Base-by-base conservation (phyloP, 2,329 filamentous ascomycete genomes). In the Diatrype stigma region DNA sequence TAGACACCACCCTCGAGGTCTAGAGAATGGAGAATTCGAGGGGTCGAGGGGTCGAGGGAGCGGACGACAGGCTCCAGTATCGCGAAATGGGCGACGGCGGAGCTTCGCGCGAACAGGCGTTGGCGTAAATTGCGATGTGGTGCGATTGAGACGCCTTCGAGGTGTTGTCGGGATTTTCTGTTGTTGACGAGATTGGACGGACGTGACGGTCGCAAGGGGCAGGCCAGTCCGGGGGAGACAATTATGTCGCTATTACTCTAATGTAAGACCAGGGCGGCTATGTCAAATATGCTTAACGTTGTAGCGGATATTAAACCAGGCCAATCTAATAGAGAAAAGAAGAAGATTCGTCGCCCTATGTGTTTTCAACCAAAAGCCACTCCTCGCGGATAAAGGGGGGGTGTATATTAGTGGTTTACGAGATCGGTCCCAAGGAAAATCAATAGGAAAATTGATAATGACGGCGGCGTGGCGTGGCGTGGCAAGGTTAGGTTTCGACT, bases 1-100 rank as follows among this genome's bases (percentile, higher is more conserved):
- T 67, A 58, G 60, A 63, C 67, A 72, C 73, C 72, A 73, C 70
- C 70, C 65, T 53, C 47, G 50, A 49, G n/a, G 16, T 37, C 12
- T 16, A 37, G 34, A 37, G n/a, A 37, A 37, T 17, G n/a, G n/a
- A 37, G 16, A 37, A 37, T 37, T 16, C 34, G 14, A 52, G n/a
- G n/a, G n/a, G n/a, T n/a, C n/a, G n/a, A n/a, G n/a, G 34, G 34
- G 34, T n/a, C 16, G 17, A 37, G 37, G 16, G 19, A 40, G 37
- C 16, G 11, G 26, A 30, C 6, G 26, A 30, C 19, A 40, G 11
- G 37, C 37, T 40, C 37, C 19, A 16, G 17, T 23, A 44, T 44
- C 40, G 40, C 40, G n/a, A 44, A 44, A 21, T 11, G 37, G 8
- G 37, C 17, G 19, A 12, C 12, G n/a, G 8, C 3, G 16, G n/a